Percentiles rank a stretch among this genome's conserved stretches.
These are phyloP conservation scores for Gremmenia infestans DNA, from an alignment of 2,329 filamentous ascomycete species.

Conservation along the genomic window DNA sequence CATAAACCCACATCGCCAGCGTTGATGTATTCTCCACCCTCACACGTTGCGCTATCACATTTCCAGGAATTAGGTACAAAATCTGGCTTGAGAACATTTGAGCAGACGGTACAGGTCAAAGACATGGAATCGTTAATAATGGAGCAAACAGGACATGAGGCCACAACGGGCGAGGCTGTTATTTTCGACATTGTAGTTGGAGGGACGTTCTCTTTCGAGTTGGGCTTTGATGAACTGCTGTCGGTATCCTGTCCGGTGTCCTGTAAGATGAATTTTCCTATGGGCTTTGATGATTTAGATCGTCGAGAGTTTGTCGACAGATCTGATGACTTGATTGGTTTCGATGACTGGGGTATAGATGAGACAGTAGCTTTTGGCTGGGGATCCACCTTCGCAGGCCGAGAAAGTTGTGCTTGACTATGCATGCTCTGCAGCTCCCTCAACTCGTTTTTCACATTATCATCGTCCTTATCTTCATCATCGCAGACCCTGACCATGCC, in stretches of 20 bases:
- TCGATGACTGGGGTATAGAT: neutral
- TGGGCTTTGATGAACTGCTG: neutral
- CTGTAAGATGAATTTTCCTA: too few relatives aligned
- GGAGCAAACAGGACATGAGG: slow-evolving; percentile 61
- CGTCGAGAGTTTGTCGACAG: neutral
- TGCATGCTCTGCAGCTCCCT: slow-evolving; percentile 55
- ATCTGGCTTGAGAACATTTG: slow-evolving; percentile 58
- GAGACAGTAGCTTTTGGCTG: neutral
- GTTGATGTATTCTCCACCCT: slow-evolving; percentile 57
- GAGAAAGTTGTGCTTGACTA: neutral
- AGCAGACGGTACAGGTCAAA: slow-evolving; percentile 63
- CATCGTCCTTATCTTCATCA: slow-evolving; percentile 58
- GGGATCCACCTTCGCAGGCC: neutral
- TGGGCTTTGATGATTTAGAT: neutral
- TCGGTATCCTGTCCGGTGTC: neutral
- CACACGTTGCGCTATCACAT: slow-evolving; percentile 54
- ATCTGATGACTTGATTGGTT: neutral
- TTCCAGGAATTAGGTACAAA: slow-evolving; percentile 57
- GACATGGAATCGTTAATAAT: slow-evolving; percentile 51
- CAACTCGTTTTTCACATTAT: slow-evolving; percentile 57
- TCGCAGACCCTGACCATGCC: slow-evolving; percentile 71
- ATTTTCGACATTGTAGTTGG: neutral
- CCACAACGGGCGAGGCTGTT: neutral
- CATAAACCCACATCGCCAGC: slow-evolving; percentile 65
- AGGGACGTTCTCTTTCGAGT: neutral